Evolutionary conservation across 768 basidiomycete species (phyloP), one percentile per base, ranked within the genome.

Genomic region (Boletus bicolor): DNA sequence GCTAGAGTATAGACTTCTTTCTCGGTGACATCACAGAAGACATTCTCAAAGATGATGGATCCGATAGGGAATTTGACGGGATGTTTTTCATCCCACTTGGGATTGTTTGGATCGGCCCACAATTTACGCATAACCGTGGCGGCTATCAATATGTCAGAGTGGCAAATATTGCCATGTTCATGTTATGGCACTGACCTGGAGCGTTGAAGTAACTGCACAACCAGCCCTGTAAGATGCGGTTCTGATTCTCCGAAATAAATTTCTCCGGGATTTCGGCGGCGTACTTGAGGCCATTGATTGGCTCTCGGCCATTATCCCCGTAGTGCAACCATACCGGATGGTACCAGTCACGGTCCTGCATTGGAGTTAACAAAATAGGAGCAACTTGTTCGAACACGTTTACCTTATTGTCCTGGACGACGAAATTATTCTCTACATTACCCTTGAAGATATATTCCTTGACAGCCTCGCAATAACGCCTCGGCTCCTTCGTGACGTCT

Each of bases 251-350:
- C 4, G 45, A 38, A 17, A 53, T 15, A 21, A 24, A 39, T 15
- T 28, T 28, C 9, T 10, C 3, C 6, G 8, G 6, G 15, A 53
- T 6, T 3, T 0, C 0, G 30, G 28, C 53, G 1, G 28, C 45
- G 28, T 24, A 49, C 19, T 32, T 37, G 10, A 39, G 45, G 28
- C 53, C 53, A 11, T 21, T 53, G 7, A 53, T 24, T 6, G 45
- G 53, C 19, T 53, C 53, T n/a, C 53, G 53, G 9, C 53, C 45
- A 3, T 24, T 0, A 0, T 48, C 15, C 12, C 19, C 46, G 19
- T 37, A 39, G 45, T 53, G 53, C 36, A 53, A 38, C 52, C 52
- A 53, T 17, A 37, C n/a, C 7, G 53, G 28, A 32, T 53, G 53
- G 30, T 41, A 53, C 45, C 45, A 53, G 15, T 49, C 5, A 17